These are phyloP conservation scores for Aspergillus sp. DNA, from an alignment of 2,329 filamentous ascomycete genomes.

Conservation along the genomic window DNA sequence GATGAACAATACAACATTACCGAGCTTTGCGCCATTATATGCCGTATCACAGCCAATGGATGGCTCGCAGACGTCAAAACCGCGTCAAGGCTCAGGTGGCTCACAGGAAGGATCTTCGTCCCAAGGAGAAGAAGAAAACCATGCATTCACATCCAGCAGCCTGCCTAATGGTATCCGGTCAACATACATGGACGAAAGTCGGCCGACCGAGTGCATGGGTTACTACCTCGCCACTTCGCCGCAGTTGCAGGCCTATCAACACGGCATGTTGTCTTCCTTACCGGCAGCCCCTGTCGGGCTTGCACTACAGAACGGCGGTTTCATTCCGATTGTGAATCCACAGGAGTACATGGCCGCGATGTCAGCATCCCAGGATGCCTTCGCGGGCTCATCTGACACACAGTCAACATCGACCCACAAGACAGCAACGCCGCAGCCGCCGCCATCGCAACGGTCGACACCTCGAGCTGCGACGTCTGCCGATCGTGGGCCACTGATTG, in stretches of 20 bases:
- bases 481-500: conserved; percentile 39
- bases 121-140: conserved; percentile 29
- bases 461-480: conserved; percentile 22
- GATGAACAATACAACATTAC: conserved; percentile 29
- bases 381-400: conserved; percentile 8
- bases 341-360: conserved; percentile 28
- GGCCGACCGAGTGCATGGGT: conserved; percentile 38
- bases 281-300: conserved; percentile 33
- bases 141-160: conserved; percentile 23
- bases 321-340: conserved; percentile 25
- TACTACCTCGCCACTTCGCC: conserved; percentile 42
- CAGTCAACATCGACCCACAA: not conserved
- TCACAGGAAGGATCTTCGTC: conserved; percentile 23
- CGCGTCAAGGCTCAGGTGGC: conserved; percentile 16
- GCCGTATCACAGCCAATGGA: conserved; percentile 25
- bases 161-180: conserved; percentile 27
- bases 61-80: conserved; percentile 22
- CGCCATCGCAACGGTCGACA: conserved; percentile 11
- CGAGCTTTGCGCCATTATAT: conserved; percentile 28
- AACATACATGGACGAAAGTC: conserved; percentile 31
- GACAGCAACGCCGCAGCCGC: not conserved
- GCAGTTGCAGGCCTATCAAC: conserved; percentile 36
- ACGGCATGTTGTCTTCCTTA: conserved; percentile 32
- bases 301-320: conserved; percentile 33
- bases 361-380: conserved; percentile 15